phyloP scores from a whole-genome alignment of 2,329 filamentous ascomycete species.

The Sclerotinia borealis region DNA sequence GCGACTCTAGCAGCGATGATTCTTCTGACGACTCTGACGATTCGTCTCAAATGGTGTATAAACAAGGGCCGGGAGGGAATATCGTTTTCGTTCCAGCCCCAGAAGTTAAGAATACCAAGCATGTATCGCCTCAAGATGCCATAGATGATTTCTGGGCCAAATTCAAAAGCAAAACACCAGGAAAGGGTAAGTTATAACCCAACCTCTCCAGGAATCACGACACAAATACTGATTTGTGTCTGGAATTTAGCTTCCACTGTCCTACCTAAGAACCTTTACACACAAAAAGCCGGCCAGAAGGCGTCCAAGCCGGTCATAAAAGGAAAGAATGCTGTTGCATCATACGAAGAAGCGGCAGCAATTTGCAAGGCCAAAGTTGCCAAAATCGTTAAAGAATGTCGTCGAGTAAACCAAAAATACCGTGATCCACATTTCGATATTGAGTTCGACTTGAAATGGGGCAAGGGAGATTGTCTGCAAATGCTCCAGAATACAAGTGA shows the following conservation, averaged over 20 bases:
- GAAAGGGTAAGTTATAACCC: conserved; percentile 47
- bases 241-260: conserved; percentile 52
- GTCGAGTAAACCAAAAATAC: conserved; percentile 77
- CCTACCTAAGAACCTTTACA: conserved; percentile 62
- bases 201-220: background rate
- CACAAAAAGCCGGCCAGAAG: conserved; percentile 52
- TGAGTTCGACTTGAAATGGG: conserved; percentile 64
- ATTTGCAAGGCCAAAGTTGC: conserved; percentile 61
- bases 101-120: conserved; percentile 35
- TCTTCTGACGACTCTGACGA: conserved; percentile 3
- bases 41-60: background rate
- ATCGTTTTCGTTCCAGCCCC: conserved; percentile 2
- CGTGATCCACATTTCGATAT: conserved; percentile 83
- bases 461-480: conserved; percentile 44
- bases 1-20: background rate
- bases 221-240: background rate
- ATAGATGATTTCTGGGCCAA: conserved; percentile 70
- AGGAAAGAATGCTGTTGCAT: conserved; percentile 53
- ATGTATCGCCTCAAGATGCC: conserved; percentile 58
- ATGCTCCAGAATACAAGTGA: conserved; percentile 33
- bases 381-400: conserved; percentile 60
- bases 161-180: conserved; percentile 64
- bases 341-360: conserved; percentile 65
- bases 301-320: conserved; percentile 48
- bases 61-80: conserved; percentile 3